Percentiles rank a stretch among this genome's conserved stretches.
Conservation (phyloP, 2,329 filamentous ascomycete genomes). For the Macroventuria anomochaeta region DNA sequence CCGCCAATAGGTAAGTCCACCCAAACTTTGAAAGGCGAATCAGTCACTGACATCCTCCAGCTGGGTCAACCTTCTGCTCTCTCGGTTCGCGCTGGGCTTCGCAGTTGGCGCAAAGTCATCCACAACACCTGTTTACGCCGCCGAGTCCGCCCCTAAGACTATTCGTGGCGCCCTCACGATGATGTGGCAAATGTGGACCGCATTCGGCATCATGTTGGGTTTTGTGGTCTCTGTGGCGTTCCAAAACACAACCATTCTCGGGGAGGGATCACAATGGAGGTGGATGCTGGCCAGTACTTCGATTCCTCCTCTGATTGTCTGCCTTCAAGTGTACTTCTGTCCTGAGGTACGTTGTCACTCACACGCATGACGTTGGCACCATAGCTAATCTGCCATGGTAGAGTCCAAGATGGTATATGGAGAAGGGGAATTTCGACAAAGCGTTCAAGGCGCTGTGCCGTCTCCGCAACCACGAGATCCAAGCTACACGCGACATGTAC, state of each 20-base stretch:
- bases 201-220: conserved; percentile 44
- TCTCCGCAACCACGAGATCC: conserved; percentile 60
- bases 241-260: conserved; percentile 33
- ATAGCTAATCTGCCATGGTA: not conserved
- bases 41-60: conserved; percentile 25
- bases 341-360: conserved; percentile 31
- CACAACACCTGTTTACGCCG: conserved; percentile 57
- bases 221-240: conserved; percentile 43
- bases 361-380: not conserved
- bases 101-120: conserved; percentile 43
- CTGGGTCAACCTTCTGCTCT: conserved; percentile 42
- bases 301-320: conserved; percentile 41
- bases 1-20: conserved; percentile 29
- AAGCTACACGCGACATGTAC: conserved; percentile 64
- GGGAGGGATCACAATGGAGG: conserved; percentile 38
- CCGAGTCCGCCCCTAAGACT: conserved; percentile 56
- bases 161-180: conserved; percentile 60
- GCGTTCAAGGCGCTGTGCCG: conserved; percentile 53
- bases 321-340: conserved; percentile 40
- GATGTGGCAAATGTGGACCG: conserved; percentile 59
- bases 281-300: conserved; percentile 44
- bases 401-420: conserved; percentile 34
- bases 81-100: conserved; percentile 43
- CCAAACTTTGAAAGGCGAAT: not conserved
- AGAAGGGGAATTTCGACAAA: conserved; percentile 44